These are phyloP conservation scores for Cenococcum geophilum DNA, from an alignment of 495 filamentous ascomycete genomes.

Conservation along the genomic window DNA sequence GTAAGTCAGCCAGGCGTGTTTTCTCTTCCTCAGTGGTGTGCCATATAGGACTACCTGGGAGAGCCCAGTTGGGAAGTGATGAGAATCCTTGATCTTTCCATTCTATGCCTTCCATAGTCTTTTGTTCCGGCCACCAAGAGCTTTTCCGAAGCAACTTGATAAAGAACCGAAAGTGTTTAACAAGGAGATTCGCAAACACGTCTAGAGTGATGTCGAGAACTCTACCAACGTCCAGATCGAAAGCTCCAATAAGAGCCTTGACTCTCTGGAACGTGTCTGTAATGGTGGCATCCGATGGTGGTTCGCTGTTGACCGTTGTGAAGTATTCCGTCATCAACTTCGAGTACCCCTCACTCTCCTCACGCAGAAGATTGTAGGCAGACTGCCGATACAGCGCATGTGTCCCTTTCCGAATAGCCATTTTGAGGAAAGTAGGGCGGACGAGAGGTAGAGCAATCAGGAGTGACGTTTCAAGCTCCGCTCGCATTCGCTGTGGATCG, in stretches of 20 bases:
- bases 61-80: conserved; percentile 70
- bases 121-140: conserved; percentile 90
- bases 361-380: conserved; percentile 90
- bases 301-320: conserved; percentile 54
- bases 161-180: conserved; percentile 85
- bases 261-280: conserved; percentile 69
- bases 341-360: conserved; percentile 92
- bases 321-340: conserved; percentile 87
- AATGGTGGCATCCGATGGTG: conserved; percentile 57
- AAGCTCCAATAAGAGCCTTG: conserved; percentile 86
- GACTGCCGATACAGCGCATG: conserved; percentile 89
- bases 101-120: conserved; percentile 35
- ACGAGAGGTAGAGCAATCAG: conserved; percentile 71
- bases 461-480: conserved; percentile 70
- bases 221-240: conserved; percentile 88
- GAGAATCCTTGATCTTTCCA: conserved; percentile 37
- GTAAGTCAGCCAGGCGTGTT: conserved; percentile 42
- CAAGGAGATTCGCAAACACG: conserved; percentile 76
- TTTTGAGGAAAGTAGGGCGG: conserved; percentile 72
- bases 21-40: conserved; percentile 60
- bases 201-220: conserved; percentile 89
- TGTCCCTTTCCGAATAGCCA: conserved; percentile 81
- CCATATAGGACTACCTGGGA: conserved; percentile 58
- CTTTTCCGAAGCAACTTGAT: conserved; percentile 83
- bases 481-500: conserved; percentile 64